Base-by-base conservation (phyloP, 1,284 basidiomycete genomes). In the Marasmius fiardii region DNA sequence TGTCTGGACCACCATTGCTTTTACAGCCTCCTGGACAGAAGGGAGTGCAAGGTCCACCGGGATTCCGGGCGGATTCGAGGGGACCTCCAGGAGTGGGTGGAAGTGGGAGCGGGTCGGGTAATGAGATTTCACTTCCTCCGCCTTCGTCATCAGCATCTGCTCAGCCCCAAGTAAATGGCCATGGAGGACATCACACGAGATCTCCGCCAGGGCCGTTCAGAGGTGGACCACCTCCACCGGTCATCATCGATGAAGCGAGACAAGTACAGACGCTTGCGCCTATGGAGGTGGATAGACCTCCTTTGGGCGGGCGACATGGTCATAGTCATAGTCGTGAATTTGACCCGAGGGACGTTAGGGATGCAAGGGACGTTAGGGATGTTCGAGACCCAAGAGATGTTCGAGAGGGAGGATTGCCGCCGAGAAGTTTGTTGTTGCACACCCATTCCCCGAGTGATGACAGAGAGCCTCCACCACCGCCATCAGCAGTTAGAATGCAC, bases 211-310 rank as follows among this genome's bases (percentile, higher is more conserved):
- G 83, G 33, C 88, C 88, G 6, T 90, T 90, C 74, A 73, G 87
- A 61, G 88, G 89, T 37, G 88, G 88, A 0, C 86, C 87, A 2
- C 89, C 88, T 2, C 89, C 88, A 6, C 89, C 90, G 14, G 84
- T 92, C 41, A 77, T 88, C 44, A 70, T 92, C 14, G 88, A 90
- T 60, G 88, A 90, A 55, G 74, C 71, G 12, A 77, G 85, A n/a
- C 84, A 86, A 47, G 67, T 74, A 1, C 78, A 82, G 7, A 77
- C 83, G 1, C 75, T 95, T 20, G 92, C 81, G 10, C 90, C 91
- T 0, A 95, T 95, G 86, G 91, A 94, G 16, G 80, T 90, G 4
- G 90, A 93, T 55, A 41, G 39, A 18, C 79, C 85, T n/a, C 79
- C 80, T 23, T 75, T 76, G 8, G 79, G 85, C n/a, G 79, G 79